Percentiles rank a stretch among this genome's conserved stretches.
Conservation (phyloP, 371 early-diverging fungal genomes). For the Aphelidium insulamus region DNA sequence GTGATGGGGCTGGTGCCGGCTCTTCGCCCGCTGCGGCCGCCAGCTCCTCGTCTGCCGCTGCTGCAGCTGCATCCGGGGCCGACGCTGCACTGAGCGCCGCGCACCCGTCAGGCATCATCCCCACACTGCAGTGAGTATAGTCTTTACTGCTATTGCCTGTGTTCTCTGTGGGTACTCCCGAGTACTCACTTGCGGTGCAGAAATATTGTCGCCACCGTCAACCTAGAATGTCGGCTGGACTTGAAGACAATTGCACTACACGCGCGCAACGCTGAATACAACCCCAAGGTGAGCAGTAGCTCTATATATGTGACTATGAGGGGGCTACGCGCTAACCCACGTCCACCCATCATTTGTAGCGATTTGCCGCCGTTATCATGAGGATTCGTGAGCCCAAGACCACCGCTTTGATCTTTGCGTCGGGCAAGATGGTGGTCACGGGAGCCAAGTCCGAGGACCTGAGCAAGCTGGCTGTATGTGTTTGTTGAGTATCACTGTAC, state of each 20-base stretch:
- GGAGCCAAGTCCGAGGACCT: conserved; percentile 93
- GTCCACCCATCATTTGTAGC: conserved; percentile 22
- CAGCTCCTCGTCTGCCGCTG: no score
- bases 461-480: conserved; percentile 90
- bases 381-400: conserved; percentile 99
- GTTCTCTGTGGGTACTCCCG: no score
- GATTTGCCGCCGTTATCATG: conserved; percentile 99
- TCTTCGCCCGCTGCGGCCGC: no score
- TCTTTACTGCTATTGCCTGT: no score
- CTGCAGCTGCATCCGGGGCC: no score
- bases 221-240: conserved; percentile 96
- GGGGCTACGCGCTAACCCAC: neutral
- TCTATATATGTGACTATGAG: neutral
- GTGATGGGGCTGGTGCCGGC: no score
- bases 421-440: conserved; percentile 99
- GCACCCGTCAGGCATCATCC: no score
- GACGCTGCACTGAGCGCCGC: no score
- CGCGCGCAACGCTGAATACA: conserved; percentile 99
- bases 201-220: conserved; percentile 99
- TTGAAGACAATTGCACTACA: conserved; percentile 98
- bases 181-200: no score
- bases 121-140: no score
- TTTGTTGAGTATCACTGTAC: no score
- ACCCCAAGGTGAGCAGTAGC: conserved; percentile 81
- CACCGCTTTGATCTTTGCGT: conserved; percentile 99